Evolutionary conservation across 306 rosid genomes (phyloP).

Genomic region (Sindora glabra): DNA sequence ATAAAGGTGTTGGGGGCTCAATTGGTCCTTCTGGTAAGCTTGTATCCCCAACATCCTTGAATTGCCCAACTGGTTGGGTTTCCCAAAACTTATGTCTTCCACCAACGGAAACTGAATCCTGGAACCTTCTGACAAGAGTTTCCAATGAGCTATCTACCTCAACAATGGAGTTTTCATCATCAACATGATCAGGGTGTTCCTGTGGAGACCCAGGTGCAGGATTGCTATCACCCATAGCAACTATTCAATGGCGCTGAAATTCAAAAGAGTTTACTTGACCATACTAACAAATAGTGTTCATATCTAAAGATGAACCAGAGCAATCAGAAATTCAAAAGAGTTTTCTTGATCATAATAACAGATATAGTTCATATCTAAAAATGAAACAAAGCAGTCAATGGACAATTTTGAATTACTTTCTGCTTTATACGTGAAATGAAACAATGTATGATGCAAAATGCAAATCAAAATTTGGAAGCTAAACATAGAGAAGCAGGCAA

Average conservation of each 20-base stretch:
- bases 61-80: slow-evolving; percentile 64
- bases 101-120: slow-evolving; percentile 37
- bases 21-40: slow-evolving; percentile 45
- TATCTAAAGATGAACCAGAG: background rate
- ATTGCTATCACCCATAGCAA: slow-evolving; percentile 38
- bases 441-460: background rate
- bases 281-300: background rate
- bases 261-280: background rate
- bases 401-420: background rate
- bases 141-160: slow-evolving; percentile 40
- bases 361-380: background rate
- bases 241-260: background rate
- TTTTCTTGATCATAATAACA: background rate
- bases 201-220: slow-evolving; percentile 32
- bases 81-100: slow-evolving; percentile 58
- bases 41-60: slow-evolving; percentile 37
- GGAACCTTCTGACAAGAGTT: slow-evolving; percentile 27
- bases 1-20: slow-evolving; percentile 38
- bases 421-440: background rate
- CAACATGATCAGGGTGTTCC: slow-evolving; percentile 33
- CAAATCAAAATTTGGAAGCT: background rate
- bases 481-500: background rate
- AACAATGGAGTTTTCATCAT: slow-evolving; percentile 9
- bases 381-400: background rate
- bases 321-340: background rate